phyloP scores from a whole-genome alignment of 1,139 yeast species.

The Ogataea hybrid region DNA sequence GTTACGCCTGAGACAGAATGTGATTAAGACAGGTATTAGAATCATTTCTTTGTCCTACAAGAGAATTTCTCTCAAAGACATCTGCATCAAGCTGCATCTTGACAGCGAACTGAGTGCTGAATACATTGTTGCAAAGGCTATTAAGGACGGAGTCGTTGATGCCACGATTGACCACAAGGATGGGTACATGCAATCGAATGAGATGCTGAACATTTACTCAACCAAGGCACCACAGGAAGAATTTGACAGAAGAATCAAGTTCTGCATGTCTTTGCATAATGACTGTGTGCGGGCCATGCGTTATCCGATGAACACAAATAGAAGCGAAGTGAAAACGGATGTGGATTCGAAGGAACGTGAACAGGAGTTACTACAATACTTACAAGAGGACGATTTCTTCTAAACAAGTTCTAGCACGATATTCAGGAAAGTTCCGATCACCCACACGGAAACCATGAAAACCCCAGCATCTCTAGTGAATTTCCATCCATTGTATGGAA shows the following conservation, averaged over 20 bases:
- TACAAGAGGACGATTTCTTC: conserved; percentile 35
- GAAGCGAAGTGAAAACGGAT: conserved; percentile 50
- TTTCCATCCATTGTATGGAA: conserved; percentile 67
- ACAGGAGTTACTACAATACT: conserved; percentile 39
- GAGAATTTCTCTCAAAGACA: conserved; percentile 84
- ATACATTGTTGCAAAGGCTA: conserved; percentile 94
- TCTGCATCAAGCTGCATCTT: conserved; percentile 83
- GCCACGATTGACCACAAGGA: conserved; percentile 89
- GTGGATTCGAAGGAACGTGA: conserved; percentile 58
- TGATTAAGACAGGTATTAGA: conserved; percentile 95
- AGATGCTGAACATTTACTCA: conserved; percentile 81
- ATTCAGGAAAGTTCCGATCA: conserved; percentile 44
- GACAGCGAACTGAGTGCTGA: conserved; percentile 97
- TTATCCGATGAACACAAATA: conserved; percentile 61
- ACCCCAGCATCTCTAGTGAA: conserved; percentile 59
- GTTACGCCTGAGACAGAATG: conserved; percentile 90
- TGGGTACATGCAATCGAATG: conserved; percentile 91
- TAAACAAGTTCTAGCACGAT: conserved; percentile 30
- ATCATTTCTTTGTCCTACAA: conserved; percentile 90
- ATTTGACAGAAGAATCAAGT: conserved; percentile 90
- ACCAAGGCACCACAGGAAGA: conserved; percentile 84
- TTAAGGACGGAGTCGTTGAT: conserved; percentile 96
- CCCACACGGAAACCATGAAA: conserved; percentile 55
- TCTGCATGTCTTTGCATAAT: conserved; percentile 86
- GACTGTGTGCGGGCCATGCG: conserved; percentile 96